Base-by-base conservation (phyloP, 495 filamentous ascomycete genomes). In the Aspergillus nanangensis region DNA sequence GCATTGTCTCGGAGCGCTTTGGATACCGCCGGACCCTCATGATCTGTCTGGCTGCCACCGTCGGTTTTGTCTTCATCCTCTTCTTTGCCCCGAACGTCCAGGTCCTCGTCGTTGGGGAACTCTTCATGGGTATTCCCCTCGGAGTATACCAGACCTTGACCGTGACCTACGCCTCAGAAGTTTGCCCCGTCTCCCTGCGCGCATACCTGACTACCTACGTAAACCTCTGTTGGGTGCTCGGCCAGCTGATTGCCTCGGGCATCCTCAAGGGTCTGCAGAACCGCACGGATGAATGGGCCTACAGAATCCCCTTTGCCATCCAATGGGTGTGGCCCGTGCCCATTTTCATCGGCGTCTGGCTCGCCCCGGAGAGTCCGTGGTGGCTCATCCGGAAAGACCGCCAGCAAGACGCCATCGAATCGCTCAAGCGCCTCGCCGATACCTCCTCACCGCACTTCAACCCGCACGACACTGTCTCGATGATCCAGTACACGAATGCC, bases 291-390 rank as follows among this genome's bases (percentile, higher is more conserved):
- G 49, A 77, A 44, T 82, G 78, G 78, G 72, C 71, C 4, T 83
- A 80, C 55, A 67, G 77, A 13, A 75, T 78, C 39, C 77, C 79
- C 0, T 86, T 83, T 50, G 78, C 76, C 8, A 59, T 86, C 4
- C 84, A 88, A 60, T 89, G 84, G 84, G 77, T 84, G 59, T 88
- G 82, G 80, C 83, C 84, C 0, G 59, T 82, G 2, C 83, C 83
- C 3, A 72, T 88, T 9, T 71, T 82, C 29, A 65, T 84, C 32
- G 78, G 79, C 18, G 74, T 82, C 54, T 69, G 68, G 24, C 76
- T 85, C 22, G 81, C 80, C 1, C 85, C 85, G 3, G 85, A 89
- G 57, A 77, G 70, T 1, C 83, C 85, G 0, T 88, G 81, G 82
- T 87, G 83, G 82, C 75, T 84, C n/a, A 78, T 87, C 37, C 76